Evolutionary conservation across 2,329 filamentous ascomycete genomes (phyloP).

Genomic region (Madurella fahalii): DNA sequence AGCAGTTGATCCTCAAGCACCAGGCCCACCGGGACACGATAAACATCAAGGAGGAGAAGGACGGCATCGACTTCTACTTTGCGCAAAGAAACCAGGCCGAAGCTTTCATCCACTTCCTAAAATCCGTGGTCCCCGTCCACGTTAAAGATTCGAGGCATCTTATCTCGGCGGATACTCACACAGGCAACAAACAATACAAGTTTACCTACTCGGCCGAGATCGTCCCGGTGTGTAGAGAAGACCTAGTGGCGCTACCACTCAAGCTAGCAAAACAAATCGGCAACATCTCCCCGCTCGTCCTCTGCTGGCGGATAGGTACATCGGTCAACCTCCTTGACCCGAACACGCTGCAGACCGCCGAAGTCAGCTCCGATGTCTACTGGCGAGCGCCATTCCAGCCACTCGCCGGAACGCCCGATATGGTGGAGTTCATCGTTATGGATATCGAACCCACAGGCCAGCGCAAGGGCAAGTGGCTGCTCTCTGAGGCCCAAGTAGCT

Average conservation of each 20-base stretch:
- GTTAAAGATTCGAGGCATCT: constrained; percentile 53
- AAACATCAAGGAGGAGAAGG: constrained; percentile 96
- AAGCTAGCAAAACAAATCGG: constrained; percentile 82
- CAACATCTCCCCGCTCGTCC: constrained; percentile 79
- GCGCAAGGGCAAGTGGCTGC: constrained; percentile 73
- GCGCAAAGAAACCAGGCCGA: constrained; percentile 85
- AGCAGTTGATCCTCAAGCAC: constrained; percentile 95
- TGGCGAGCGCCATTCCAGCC: constrained; percentile 86
- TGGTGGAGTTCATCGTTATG: constrained; percentile 91
- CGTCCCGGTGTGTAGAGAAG: constrained; percentile 94
- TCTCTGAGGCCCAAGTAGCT: constrained; percentile 85
- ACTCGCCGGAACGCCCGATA: constrained; percentile 76
- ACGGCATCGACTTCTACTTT: constrained; percentile 96
- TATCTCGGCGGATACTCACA: constrained; percentile 91
- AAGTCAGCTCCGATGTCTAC: constrained; percentile 77
- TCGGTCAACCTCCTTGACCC: constrained; percentile 87
- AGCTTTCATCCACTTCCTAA: constrained; percentile 71
- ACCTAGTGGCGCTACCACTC: constrained; percentile 88
- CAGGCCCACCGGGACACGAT: constrained; percentile 87
- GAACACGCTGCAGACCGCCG: constrained; percentile 83
- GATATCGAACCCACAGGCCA: constrained; percentile 80
- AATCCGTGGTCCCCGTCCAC: constrained; percentile 67
- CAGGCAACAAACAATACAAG: constrained; percentile 87
- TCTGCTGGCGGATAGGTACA: constrained; percentile 87
- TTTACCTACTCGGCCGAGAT: constrained; percentile 87